phyloP scores from a whole-genome alignment of 495 filamentous ascomycete genomes.

The Penicillium cinerascens region DNA sequence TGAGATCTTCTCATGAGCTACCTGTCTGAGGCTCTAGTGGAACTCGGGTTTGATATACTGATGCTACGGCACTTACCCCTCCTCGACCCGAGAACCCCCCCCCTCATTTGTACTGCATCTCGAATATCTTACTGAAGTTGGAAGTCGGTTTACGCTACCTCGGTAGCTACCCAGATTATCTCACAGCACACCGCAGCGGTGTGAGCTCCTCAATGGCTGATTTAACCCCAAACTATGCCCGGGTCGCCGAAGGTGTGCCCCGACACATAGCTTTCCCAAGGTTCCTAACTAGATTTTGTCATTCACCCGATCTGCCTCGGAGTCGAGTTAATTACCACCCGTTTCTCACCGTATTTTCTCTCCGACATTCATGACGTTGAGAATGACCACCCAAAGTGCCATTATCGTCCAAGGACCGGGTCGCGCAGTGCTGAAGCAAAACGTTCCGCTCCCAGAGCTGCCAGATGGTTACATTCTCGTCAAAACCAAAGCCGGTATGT shows the following conservation, averaged over 20 bases:
- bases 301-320: constrained; percentile 1
- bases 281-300: background rate
- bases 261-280: background rate
- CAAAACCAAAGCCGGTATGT: constrained; percentile 32
- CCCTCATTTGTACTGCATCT: background rate
- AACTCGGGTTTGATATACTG: background rate
- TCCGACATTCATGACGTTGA: background rate
- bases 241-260: too few species aligned
- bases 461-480: constrained; percentile 44
- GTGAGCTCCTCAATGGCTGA: too few species aligned
- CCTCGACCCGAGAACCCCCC: constrained; percentile 2
- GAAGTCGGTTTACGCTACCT: too few species aligned
- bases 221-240: too few species aligned
- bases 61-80: background rate
- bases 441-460: constrained; percentile 28
- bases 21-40: background rate
- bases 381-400: constrained; percentile 14
- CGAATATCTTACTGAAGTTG: background rate
- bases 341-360: background rate
- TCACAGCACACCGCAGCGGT: too few species aligned
- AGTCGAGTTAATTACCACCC: background rate
- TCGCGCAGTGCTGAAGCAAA: constrained; percentile 6
- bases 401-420: constrained; percentile 16
- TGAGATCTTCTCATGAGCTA: background rate
- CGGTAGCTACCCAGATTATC: too few species aligned